A percentile compares a stretch with the other conserved stretches of the same genome.
phyloP scores from a whole-genome alignment of 2,329 filamentous ascomycete species.

The Fusarium haematococcum region DNA sequence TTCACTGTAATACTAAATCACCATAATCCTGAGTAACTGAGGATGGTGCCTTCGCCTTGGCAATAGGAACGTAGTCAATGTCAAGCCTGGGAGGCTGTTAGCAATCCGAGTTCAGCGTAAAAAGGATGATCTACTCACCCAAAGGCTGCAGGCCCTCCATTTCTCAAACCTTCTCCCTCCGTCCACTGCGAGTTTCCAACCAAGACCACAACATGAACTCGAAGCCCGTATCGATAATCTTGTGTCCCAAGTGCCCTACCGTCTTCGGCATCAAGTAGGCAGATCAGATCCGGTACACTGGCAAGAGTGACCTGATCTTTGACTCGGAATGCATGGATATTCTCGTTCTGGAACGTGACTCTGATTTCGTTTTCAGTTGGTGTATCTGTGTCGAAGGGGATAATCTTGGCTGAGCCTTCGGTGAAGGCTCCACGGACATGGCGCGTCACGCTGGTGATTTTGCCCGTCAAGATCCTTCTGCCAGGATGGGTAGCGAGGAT shows the following conservation, averaged over 20 bases:
- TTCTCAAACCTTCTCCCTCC: not conserved
- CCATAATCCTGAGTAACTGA: accelerated
- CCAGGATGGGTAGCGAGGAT: not conserved
- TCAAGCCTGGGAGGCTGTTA: not conserved
- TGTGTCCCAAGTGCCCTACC: slow-evolving; percentile 24
- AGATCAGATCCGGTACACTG: slow-evolving; percentile 27
- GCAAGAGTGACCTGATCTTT: not conserved
- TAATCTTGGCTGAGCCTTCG: not conserved
- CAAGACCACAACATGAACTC: slow-evolving; percentile 16
- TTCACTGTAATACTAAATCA: not conserved
- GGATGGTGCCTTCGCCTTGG: accelerated
- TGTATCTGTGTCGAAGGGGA: not conserved
- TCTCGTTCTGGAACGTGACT: not conserved
- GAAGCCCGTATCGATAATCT: slow-evolving; percentile 23
- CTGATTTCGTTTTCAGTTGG: not conserved
- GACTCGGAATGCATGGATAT: not conserved
- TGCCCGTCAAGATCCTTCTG: not conserved
- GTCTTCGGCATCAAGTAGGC: slow-evolving; percentile 9
- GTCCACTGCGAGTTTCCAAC: slow-evolving; percentile 24
- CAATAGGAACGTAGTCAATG: not conserved
- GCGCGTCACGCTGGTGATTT: not conserved
- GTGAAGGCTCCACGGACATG: not conserved
- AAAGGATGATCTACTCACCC: accelerated
- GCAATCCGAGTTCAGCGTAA: not conserved
- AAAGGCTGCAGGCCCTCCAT: not conserved